Conservation (phyloP, 1,284 basidiomycete species). For the Athelia psychrophila region DNA sequence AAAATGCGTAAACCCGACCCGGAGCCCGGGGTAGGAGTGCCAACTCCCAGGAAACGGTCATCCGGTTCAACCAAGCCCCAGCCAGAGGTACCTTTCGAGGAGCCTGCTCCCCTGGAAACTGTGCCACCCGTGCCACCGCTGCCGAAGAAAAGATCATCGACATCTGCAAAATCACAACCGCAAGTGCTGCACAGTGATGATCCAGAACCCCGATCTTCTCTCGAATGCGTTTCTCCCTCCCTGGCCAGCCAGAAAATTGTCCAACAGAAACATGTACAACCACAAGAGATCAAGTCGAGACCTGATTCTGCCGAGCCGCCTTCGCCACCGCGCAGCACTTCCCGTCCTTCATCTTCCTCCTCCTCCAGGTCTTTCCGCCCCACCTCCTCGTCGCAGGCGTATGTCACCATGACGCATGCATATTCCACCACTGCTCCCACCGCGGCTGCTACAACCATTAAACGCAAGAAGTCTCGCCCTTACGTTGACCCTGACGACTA, state of each 20-base stretch:
- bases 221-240: constrained; percentile 8
- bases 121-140: not conserved
- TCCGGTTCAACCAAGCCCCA: constrained; percentile 20
- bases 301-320: not conserved
- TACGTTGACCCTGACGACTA: constrained; percentile 43
- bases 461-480: constrained; percentile 51
- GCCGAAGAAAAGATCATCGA: not conserved
- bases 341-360: constrained; percentile 19
- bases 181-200: constrained; percentile 18
- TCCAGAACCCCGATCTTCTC: constrained; percentile 21
- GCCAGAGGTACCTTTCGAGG: not conserved
- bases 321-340: constrained; percentile 10
- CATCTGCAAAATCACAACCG: not conserved
- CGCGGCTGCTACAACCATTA: constrained; percentile 28
- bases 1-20: constrained; percentile 90
- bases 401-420: constrained; percentile 5
- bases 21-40: constrained; percentile 30
- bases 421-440: constrained; percentile 20
- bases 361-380: constrained; percentile 29
- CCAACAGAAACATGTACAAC: too few species aligned
- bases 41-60: constrained; percentile 24
- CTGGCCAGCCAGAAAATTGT: not conserved
- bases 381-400: constrained; percentile 16
- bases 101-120: constrained; percentile 21
- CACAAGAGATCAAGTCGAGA: not conserved